These are phyloP conservation scores for Harringtonia lauricola DNA, from an alignment of 2,329 filamentous ascomycete species.

Conservation along the genomic window DNA sequence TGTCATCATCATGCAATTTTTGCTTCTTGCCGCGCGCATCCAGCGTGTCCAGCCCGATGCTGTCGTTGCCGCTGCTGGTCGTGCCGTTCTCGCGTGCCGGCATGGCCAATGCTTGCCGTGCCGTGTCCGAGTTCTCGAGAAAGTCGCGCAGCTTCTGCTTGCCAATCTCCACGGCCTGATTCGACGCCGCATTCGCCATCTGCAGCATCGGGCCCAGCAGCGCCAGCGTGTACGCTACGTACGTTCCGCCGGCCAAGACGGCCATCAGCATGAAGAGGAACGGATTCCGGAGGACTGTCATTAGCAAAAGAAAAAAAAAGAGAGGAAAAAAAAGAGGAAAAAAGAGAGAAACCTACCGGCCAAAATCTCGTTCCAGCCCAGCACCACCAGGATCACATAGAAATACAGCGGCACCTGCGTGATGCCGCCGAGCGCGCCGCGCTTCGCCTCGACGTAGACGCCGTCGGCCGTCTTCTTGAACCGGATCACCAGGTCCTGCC, in stretches of 20 bases:
- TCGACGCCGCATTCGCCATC: conserved; percentile 81
- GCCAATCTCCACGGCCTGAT: conserved; percentile 80
- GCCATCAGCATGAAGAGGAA: conserved; percentile 85
- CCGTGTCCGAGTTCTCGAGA: conserved; percentile 75
- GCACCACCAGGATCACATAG: conserved; percentile 74
- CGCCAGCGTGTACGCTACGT: conserved; percentile 87
- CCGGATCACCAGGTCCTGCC: conserved; percentile 80
- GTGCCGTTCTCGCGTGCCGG: conserved; percentile 29
- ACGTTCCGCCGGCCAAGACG: conserved; percentile 63
- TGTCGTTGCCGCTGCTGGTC: conserved; percentile 25
- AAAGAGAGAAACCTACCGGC: conserved; percentile 53
- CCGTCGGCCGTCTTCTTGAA: conserved; percentile 99
- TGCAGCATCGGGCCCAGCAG: conserved; percentile 92
- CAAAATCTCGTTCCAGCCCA: conserved; percentile 98
- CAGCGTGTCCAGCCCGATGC: conserved; percentile 47
- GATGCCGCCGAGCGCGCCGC: conserved; percentile 89
- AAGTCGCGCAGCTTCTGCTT: conserved; percentile 89
- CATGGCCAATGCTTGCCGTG: conserved; percentile 74
- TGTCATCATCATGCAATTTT: conserved; percentile 40
- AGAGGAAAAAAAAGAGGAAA: conserved; percentile 2
- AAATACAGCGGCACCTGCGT: conserved; percentile 93
- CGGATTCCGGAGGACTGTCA: conserved; percentile 78
- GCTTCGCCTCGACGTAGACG: conserved; percentile 95
- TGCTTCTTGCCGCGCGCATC: conserved; percentile 48
- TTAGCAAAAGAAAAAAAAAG: background rate